A percentile compares a stretch with the other conserved stretches of the same genome.
Evolutionary conservation across 225 moss, liverwort and hornwort genomes (phyloP).

Genomic region (Asterella californica): DNA sequence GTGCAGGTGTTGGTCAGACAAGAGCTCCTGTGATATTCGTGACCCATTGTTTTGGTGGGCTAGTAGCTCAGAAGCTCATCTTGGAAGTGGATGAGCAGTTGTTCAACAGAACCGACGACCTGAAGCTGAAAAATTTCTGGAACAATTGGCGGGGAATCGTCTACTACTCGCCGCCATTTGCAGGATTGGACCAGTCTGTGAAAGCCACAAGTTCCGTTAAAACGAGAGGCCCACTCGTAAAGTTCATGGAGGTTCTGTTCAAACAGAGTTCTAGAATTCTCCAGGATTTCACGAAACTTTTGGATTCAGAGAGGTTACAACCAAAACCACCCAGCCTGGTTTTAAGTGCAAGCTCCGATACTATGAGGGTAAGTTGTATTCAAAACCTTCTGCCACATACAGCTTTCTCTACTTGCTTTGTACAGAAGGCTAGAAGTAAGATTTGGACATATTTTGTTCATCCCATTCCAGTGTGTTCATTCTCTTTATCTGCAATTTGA

Average conservation of each 20-base stretch:
- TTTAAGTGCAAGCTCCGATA: neutral
- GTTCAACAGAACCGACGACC: neutral
- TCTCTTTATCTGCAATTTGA: neutral
- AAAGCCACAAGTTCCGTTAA: neutral
- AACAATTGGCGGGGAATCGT: slow-evolving; percentile 7
- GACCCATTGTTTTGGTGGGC: slow-evolving; percentile 13
- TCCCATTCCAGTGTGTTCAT: neutral
- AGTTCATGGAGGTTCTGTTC: neutral
- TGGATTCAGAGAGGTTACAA: slow-evolving; percentile 3
- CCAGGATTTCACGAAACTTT: neutral
- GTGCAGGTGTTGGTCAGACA: slow-evolving; percentile 15
- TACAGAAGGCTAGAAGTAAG: too few relatives aligned
- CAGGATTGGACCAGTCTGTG: neutral
- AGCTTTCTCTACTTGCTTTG: neutral
- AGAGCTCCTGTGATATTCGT: slow-evolving; percentile 15
- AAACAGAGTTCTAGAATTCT: neutral
- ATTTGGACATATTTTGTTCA: neutral
- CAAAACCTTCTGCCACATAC: neutral
- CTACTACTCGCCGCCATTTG: slow-evolving; percentile 11
- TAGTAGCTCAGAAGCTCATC: slow-evolving; percentile 13
- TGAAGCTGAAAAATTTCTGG: slow-evolving; percentile 12
- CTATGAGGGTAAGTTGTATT: neutral
- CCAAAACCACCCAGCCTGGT: slow-evolving; percentile 4
- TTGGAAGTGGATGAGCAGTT: slow-evolving; percentile 16
- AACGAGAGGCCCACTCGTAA: neutral